Evolutionary conservation across 306 rosid genomes (phyloP), one percentile per base, ranked within the genome.

Genomic region (Leucaena leucocephala): DNA sequence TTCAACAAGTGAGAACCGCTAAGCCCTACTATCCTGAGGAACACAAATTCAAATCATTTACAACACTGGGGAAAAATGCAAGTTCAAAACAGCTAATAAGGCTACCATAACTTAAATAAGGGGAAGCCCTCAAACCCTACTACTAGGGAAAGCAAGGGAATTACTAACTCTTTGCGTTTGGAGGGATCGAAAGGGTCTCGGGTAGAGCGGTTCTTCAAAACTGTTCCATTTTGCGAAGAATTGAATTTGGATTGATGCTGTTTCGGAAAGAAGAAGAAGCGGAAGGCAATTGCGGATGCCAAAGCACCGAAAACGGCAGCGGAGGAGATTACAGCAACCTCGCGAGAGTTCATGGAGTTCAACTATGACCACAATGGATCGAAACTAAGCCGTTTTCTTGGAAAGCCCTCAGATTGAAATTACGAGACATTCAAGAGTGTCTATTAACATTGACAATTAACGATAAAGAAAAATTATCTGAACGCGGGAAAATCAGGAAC

Each of bases 101-200:
- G 45, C 11, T 15, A 38, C 46, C n/a, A 19, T 54, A n/a, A 54
- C 59, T 72, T 52, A 8, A 54, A 36, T 7, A 72, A 12, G 6
- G 21, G 38, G 9, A 58, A 61, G 61, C n/a, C 21, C 39, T 22
- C 9, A 70, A 75, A 67, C 78, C 76, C 54, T 38, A 39, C 54
- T 38, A 39, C 48, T 0, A 17, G 71, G 71, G 6, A 65, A 17
- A 65, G 6, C 33, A 65, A 38, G 7, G 49, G 1, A 76, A 34
- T 46, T 55, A 82, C 75, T 46, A 33, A 95, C 98, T 88, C 91
- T 62, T 82, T 39, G 52, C 98, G 91, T 82, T 90, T 95, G 79
- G 98, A 87, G 72, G 98, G 91, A 78, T 95, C 91, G 12, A 88
- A 91, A 52, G 94, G 96, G 76, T 87, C 88, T 11, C 5, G 84